A percentile compares a stretch with the other conserved stretches of the same genome.
These are phyloP conservation scores for Flaveria linearis DNA, from an alignment of 129 eudicot genomes.

Conservation along the genomic window DNA sequence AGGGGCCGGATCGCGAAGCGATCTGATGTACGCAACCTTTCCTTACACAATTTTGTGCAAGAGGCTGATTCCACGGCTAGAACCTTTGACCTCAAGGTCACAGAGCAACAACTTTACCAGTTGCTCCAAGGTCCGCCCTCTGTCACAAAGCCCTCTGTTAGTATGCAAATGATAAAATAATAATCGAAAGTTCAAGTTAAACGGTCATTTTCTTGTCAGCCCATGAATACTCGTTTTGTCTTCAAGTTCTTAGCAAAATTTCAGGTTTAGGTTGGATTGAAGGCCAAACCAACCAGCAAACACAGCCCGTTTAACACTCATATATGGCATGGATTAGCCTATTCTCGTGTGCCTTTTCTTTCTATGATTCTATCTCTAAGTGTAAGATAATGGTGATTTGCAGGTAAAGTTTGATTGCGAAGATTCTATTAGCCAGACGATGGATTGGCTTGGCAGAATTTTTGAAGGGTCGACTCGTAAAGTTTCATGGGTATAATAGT, in stretches of 20 bases:
- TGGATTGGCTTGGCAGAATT: constrained; percentile 78
- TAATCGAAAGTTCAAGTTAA: neutral
- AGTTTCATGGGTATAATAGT: constrained; percentile 44
- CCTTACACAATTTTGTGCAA: too few species aligned
- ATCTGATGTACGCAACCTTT: too few species aligned
- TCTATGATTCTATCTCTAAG: neutral
- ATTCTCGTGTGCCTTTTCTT: neutral
- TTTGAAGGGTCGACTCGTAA: constrained; percentile 59
- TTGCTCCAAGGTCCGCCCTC: too few species aligned
- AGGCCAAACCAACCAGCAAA: neutral
- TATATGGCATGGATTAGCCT: neutral
- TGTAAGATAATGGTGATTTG: constrained; percentile 6
- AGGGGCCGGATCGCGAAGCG: too few species aligned
- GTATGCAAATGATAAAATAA: neutral
- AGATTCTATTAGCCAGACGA: constrained; percentile 24
- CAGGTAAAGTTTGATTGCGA: constrained; percentile 34
- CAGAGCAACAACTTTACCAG: too few species aligned
- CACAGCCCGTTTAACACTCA: neutral
- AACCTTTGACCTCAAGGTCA: too few species aligned
- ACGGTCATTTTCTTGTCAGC: neutral
- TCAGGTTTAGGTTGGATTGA: neutral
- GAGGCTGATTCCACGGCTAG: too few species aligned
- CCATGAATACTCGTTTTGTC: neutral
- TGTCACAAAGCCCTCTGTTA: too few species aligned
- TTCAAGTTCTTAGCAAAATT: neutral